Evolutionary conservation across 768 basidiomycete genomes (phyloP).

Genomic region (Fomitopsis pulvina): DNA sequence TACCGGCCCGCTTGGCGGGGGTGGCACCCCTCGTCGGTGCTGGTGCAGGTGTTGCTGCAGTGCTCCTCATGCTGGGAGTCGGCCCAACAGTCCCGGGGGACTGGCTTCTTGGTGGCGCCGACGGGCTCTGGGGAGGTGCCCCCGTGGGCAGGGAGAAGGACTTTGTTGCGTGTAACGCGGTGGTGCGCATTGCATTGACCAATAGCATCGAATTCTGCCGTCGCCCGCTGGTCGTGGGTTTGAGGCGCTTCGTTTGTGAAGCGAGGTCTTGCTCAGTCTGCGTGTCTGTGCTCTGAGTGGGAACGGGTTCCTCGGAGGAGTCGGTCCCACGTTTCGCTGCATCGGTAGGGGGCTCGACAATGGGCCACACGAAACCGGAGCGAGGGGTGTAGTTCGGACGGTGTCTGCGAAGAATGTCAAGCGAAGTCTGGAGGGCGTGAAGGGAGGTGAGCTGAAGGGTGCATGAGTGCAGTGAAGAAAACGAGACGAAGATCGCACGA

Average conservation of each 20-base stretch:
- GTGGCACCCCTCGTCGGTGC: slow-evolving; percentile 20
- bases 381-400: slow-evolving; percentile 81
- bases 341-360: slow-evolving; percentile 52
- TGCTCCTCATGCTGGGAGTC: slow-evolving; percentile 21
- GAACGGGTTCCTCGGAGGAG: not conserved
- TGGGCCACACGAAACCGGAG: slow-evolving; percentile 82
- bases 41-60: slow-evolving; percentile 23
- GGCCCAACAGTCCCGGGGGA: slow-evolving; percentile 16
- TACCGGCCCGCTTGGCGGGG: slow-evolving; percentile 29
- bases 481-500: slow-evolving; percentile 15
- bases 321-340: slow-evolving; percentile 7
- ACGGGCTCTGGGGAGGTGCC: slow-evolving; percentile 20
- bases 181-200: slow-evolving; percentile 74
- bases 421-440: slow-evolving; percentile 66
- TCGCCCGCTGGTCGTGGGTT: slow-evolving; percentile 12
- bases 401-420: slow-evolving; percentile 65
- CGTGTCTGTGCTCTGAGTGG: slow-evolving; percentile 10
- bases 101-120: slow-evolving; percentile 17
- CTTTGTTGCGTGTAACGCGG: slow-evolving; percentile 61
- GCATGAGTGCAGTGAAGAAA: not conserved
- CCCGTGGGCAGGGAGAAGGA: slow-evolving; percentile 38
- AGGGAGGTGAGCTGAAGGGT: slow-evolving; percentile 54
- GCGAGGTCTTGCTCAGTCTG: slow-evolving; percentile 9
- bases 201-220: slow-evolving; percentile 65
- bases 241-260: slow-evolving; percentile 21